Conservation (phyloP, 1,139 yeast genomes). For the Debaryomyces nepalensis region DNA sequence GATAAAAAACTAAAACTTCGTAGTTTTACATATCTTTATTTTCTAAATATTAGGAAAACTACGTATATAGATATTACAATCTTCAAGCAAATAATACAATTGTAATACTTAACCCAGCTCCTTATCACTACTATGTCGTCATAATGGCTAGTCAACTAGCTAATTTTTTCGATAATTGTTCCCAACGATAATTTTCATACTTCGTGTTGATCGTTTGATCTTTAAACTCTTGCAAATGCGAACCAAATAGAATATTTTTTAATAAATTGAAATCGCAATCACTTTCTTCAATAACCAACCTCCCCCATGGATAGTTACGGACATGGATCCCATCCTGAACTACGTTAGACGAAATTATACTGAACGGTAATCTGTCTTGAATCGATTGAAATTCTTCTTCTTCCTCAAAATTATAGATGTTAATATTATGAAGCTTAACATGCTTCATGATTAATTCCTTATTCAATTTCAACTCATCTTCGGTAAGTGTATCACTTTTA, state of each 20-base stretch:
- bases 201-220: slow-evolving; percentile 62
- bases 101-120: too few relatives aligned
- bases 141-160: not conserved
- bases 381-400: slow-evolving; percentile 19
- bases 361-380: slow-evolving; percentile 27
- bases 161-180: slow-evolving; percentile 19
- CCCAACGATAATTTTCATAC: slow-evolving; percentile 62
- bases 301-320: slow-evolving; percentile 21
- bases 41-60: too few relatives aligned
- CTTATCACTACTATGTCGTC: too few relatives aligned
- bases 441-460: slow-evolving; percentile 50
- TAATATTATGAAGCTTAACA: slow-evolving; percentile 47
- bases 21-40: too few relatives aligned
- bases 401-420: slow-evolving; percentile 52
- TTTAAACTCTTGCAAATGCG: slow-evolving; percentile 70
- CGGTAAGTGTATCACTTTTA: slow-evolving; percentile 61
- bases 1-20: too few relatives aligned
- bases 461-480: slow-evolving; percentile 46
- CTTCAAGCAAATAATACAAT: not conserved
- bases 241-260: slow-evolving; percentile 62
- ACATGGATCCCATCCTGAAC: slow-evolving; percentile 13
- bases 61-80: too few relatives aligned
- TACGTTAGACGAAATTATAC: slow-evolving; percentile 24
- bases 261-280: slow-evolving; percentile 60
- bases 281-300: slow-evolving; percentile 49